phyloP scores from a whole-genome alignment of 176 grass and related monocot genomes.

The Secale cereale region DNA sequence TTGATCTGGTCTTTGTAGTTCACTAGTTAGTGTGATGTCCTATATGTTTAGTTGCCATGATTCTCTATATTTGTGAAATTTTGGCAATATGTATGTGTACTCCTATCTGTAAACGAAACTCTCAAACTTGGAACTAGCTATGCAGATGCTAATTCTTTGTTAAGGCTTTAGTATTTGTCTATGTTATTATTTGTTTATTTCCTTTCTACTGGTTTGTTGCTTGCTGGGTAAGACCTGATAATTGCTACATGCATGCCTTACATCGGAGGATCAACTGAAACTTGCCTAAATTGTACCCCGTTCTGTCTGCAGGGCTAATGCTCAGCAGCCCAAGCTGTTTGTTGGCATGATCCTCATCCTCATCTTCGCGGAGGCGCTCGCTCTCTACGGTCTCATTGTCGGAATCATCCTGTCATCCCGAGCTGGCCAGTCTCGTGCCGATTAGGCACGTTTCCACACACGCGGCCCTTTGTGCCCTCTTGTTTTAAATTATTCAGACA shows the following conservation, averaged over 20 bases:
- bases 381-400: slow-evolving; percentile 53
- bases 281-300: not conserved
- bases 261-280: not conserved
- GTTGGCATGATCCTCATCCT: slow-evolving; percentile 74
- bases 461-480: not conserved
- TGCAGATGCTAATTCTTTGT: not conserved
- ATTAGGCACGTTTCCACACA: slow-evolving; percentile 13
- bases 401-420: slow-evolving; percentile 63
- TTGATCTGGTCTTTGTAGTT: not conserved
- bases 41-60: too few species aligned
- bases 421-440: slow-evolving; percentile 46
- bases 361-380: slow-evolving; percentile 50
- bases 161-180: not conserved
- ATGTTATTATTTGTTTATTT: not conserved
- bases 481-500: slow-evolving; percentile 40
- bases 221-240: not conserved
- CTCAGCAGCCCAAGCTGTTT: slow-evolving; percentile 54
- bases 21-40: not conserved
- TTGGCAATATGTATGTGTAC: not conserved
- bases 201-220: not conserved
- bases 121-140: not conserved
- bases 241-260: not conserved
- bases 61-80: not conserved
- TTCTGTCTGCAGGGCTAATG: slow-evolving; percentile 41
- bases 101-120: not conserved